Base-by-base conservation (phyloP, 495 filamentous ascomycete genomes). In the Lophiostoma macrostomum region DNA sequence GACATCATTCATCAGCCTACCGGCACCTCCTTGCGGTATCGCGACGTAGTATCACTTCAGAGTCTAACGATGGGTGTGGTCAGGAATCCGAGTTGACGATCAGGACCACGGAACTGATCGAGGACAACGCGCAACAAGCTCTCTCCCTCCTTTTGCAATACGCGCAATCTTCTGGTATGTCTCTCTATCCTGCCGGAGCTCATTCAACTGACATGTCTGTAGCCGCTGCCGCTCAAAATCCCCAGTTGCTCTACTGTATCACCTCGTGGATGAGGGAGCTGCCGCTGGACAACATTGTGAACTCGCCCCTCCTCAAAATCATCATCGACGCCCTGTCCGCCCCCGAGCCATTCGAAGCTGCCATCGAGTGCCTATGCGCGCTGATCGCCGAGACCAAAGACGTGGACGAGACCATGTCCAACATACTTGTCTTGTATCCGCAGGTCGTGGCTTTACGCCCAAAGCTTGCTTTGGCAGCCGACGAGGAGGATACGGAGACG, bases 191-290 rank as follows among this genome's bases (percentile, higher is more conserved):
- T 19, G 14, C 18, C 1, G 25, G 8, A 13, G 10, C 5, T 11
- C 16, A 30, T 14, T 25, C 11, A 5, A 49, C 54, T 61, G 37
- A 58, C 41, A n/a, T n/a, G 34, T 38, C 5, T 24, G 18, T 34
- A 36, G 37, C 48, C 58, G 79, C 82, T 19, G 89, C 90, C 10
- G 80, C 90, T 7, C 86, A 84, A 19, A 95, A 96, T 60, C 93
- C 93, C 1, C 88, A 88, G 64, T 79, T 99, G 12, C 78, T 96
- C 43, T 87, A 95, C 49, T 97, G 94, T 67, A 90, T 96, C 52
- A 93, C 88, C 22, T 96, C 94, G 18, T 99, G 93, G 93, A 75
- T 95, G 49, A 83, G 88, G 35, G 93, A 99, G 70, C 84, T 97
- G 13, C 87, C 90, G 2, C 79, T 94, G 24, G 77, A 78, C 40